Percentiles rank a stretch among this genome's conserved stretches.
Evolutionary conservation across 768 basidiomycete genomes (phyloP).

Genomic region (Bullera alba): DNA sequence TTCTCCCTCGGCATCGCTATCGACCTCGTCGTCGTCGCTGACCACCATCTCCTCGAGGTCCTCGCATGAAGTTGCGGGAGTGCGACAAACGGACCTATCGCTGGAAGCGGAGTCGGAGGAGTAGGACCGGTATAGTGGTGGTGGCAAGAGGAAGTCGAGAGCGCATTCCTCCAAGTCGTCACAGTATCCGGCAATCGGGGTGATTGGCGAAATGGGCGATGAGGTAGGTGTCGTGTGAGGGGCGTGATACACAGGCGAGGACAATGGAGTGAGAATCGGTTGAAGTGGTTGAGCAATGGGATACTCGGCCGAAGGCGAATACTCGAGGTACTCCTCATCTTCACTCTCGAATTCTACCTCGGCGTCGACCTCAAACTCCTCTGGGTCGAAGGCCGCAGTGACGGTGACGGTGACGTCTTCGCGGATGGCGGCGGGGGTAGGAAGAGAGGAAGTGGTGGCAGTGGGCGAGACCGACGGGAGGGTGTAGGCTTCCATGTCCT

Average conservation of each 20-base stretch:
- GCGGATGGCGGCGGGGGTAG: not conserved
- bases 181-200: not conserved
- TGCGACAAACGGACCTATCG: slow-evolving; percentile 11
- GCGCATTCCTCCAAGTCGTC: slow-evolving; percentile 9
- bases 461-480: slow-evolving; percentile 11
- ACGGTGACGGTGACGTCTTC: slow-evolving; percentile 1
- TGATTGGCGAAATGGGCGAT: not conserved
- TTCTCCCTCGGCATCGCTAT: not conserved
- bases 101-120: slow-evolving; percentile 8
- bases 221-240: not conserved
- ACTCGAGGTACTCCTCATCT: not conserved
- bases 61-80: slow-evolving; percentile 14
- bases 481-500: slow-evolving; percentile 19
- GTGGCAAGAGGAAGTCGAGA: slow-evolving; percentile 22
- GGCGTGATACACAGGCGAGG: not conserved
- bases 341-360: not conserved
- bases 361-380: slow-evolving; percentile 1
- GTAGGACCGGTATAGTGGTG: slow-evolving; percentile 23
- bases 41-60: slow-evolving; percentile 8
- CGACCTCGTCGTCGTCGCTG: slow-evolving; percentile 2
- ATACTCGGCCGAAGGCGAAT: not conserved
- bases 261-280: not conserved
- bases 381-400: slow-evolving; percentile 12
- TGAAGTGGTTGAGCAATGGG: not conserved
- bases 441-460: not conserved